A percentile compares a stretch with the other conserved stretches of the same genome.
Evolutionary conservation across 2,329 filamentous ascomycete species (phyloP).

Genomic region (Verticillium klebahnii): DNA sequence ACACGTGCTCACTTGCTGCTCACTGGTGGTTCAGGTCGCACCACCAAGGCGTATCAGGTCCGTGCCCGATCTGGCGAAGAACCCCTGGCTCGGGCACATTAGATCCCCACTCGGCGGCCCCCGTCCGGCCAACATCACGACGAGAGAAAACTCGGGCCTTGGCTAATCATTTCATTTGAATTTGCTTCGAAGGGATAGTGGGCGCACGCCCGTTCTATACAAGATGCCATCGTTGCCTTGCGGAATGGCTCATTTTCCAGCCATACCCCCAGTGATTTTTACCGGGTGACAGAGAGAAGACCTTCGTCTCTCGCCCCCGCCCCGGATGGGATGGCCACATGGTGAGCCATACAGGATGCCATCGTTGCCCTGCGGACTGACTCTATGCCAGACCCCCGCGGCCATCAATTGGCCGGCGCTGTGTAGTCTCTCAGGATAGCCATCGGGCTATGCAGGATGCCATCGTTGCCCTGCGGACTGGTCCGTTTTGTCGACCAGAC

Average conservation of each 20-base stretch:
- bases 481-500: slow-evolving; percentile 11
- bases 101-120: neutral
- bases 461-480: slow-evolving; percentile 22
- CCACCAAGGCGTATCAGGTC: neutral
- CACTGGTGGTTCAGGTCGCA: neutral
- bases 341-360: slow-evolving; percentile 1
- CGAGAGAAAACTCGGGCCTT: neutral
- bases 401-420: neutral
- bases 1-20: slow-evolving; percentile 2
- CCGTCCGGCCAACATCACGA: neutral
- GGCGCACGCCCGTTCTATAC: slow-evolving; percentile 7
- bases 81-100: neutral
- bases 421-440: neutral
- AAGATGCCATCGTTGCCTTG: slow-evolving; percentile 15
- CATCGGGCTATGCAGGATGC: slow-evolving; percentile 16
- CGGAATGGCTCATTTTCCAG: slow-evolving; percentile 5
- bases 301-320: neutral
- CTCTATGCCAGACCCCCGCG: neutral
- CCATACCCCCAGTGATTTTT: slow-evolving; percentile 7
- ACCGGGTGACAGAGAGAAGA: neutral
- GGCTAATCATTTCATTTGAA: neutral
- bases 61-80: neutral
- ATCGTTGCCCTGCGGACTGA: neutral
- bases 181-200: slow-evolving; percentile 6
- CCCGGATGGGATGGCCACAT: slow-evolving; percentile 6